Evolutionary conservation across 352 stramenopile genomes (phyloP).

Genomic region (Phytophthora brassicae): DNA sequence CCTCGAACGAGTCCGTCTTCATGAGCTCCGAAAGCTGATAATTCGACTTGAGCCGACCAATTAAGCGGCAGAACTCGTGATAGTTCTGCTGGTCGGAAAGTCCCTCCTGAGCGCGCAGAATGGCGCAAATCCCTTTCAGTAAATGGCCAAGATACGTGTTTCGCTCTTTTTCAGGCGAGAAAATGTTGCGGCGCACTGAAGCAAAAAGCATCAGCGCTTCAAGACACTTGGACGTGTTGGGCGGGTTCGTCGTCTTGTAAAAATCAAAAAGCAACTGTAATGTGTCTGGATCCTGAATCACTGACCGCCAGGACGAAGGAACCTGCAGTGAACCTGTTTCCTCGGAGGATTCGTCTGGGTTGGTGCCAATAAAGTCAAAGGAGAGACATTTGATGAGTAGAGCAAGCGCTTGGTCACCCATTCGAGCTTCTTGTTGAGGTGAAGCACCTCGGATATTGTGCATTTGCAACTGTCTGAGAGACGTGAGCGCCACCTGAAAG

Average conservation of each 20-base stretch:
- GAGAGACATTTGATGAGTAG: constrained; percentile 95
- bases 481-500: constrained; percentile 97
- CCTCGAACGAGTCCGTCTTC: constrained; percentile 95
- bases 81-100: constrained; percentile 99
- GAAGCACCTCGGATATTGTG: constrained; percentile 83
- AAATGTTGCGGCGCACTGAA: constrained; percentile 95
- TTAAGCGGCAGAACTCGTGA: constrained; percentile 97
- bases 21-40: constrained; percentile 98
- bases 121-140: constrained; percentile 92
- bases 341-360: constrained; percentile 97
- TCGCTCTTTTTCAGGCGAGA: constrained; percentile 95
- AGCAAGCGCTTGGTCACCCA: constrained; percentile 92
- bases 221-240: constrained; percentile 95
- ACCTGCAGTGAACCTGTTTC: constrained; percentile 98
- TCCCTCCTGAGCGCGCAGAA: constrained; percentile 95
- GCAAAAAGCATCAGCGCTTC: constrained; percentile 96
- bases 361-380: constrained; percentile 99
- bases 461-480: constrained; percentile 94
- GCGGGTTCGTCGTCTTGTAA: constrained; percentile 92
- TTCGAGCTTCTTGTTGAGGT: constrained; percentile 87
- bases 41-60: constrained; percentile 97
- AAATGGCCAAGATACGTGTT: constrained; percentile 93
- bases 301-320: constrained; percentile 93
- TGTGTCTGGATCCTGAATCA: constrained; percentile 94
- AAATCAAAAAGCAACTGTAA: constrained; percentile 97